These are phyloP conservation scores for Fraxinus cuspidata DNA, from an alignment of 257 asterid genomes.

Conservation along the genomic window DNA sequence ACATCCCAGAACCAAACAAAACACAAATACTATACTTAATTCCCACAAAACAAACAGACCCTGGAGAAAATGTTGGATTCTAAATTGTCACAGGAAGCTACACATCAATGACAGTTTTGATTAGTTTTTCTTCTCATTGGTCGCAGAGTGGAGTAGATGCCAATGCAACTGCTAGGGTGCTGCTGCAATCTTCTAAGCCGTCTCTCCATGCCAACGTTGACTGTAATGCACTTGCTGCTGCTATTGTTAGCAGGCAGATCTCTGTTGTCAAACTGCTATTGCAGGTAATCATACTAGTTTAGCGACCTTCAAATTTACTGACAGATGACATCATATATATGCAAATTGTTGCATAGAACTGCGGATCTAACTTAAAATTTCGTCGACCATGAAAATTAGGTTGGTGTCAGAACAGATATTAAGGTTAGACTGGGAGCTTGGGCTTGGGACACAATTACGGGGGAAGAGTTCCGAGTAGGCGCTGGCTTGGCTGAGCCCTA, in stretches of 20 bases:
- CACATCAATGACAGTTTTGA: not conserved
- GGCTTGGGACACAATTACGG: constrained; percentile 69
- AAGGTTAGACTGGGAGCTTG: constrained; percentile 76
- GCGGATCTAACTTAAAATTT: constrained; percentile 10
- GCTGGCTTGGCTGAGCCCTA: constrained; percentile 84
- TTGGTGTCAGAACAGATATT: constrained; percentile 60
- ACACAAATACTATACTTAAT: not conserved
- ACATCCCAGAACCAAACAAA: not conserved
- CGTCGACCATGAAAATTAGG: constrained; percentile 32
- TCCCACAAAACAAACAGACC: not conserved
- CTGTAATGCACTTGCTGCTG: constrained; percentile 71
- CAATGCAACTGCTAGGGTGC: constrained; percentile 65
- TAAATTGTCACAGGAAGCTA: not conserved
- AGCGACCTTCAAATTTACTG: not conserved
- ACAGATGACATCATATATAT: not conserved
- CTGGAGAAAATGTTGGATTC: not conserved
- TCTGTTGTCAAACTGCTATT: constrained; percentile 53
- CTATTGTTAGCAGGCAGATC: constrained; percentile 59
- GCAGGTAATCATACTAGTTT: constrained; percentile 38
- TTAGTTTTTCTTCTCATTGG: constrained; percentile 14
- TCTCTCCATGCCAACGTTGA: constrained; percentile 69
- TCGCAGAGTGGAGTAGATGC: constrained; percentile 63
- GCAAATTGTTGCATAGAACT: not conserved
- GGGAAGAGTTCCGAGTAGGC: constrained; percentile 79
- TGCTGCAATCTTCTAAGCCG: constrained; percentile 74